Conservation (phyloP, 2,329 filamentous ascomycete genomes). For the Myriosclerotinia curreyana region DNA sequence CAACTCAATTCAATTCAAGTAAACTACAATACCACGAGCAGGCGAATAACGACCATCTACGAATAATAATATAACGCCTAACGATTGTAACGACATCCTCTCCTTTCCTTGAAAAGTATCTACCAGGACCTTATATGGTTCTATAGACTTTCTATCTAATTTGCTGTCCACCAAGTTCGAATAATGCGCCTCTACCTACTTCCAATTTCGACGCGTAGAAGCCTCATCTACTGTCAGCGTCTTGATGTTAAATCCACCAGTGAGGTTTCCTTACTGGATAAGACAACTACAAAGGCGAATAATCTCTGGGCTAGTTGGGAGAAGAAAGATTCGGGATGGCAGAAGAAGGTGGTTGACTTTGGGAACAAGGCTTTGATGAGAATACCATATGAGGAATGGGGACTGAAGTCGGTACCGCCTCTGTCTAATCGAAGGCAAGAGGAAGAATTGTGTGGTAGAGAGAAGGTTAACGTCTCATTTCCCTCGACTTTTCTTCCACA, state of each 20-base stretch:
- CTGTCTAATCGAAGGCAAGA: constrained; percentile 64
- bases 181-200: constrained; percentile 89
- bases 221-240: constrained; percentile 87
- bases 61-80: background rate
- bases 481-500: constrained; percentile 67
- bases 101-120: background rate
- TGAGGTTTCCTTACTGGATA: constrained; percentile 61
- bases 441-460: constrained; percentile 60
- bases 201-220: constrained; percentile 86
- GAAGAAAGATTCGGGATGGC: constrained; percentile 78
- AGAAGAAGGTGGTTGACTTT: constrained; percentile 79
- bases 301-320: constrained; percentile 86
- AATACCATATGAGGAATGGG: constrained; percentile 97
- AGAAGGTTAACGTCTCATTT: constrained; percentile 72
- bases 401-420: constrained; percentile 87
- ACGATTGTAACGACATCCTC: background rate
- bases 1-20: background rate
- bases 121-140: background rate
- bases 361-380: constrained; percentile 82
- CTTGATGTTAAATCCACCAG: constrained; percentile 55
- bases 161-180: constrained; percentile 1
- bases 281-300: constrained; percentile 65
- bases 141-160: background rate
- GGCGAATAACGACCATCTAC: constrained; percentile 1
- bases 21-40: background rate